Percentiles rank a stretch among this genome's conserved stretches.
Conservation (phyloP, 2,329 filamentous ascomycete species). For the Cladosporium velox region DNA sequence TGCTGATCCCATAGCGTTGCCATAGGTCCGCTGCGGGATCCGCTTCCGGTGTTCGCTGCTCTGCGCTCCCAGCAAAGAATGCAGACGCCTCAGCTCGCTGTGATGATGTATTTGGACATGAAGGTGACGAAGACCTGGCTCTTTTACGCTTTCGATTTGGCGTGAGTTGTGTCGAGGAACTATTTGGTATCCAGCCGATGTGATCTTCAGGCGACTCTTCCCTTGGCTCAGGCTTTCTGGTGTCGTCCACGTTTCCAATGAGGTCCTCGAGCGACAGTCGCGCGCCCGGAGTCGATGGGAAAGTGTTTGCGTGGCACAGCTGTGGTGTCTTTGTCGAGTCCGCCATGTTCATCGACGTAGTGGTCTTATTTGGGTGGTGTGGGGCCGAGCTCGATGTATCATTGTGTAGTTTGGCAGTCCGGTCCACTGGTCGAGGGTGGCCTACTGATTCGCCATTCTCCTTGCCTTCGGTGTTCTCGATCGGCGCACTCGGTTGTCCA, state of each 20-base stretch:
- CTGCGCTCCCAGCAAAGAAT: slow-evolving; percentile 29
- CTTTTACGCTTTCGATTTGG: slow-evolving; percentile 48
- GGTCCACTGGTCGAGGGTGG: not conserved
- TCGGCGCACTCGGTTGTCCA: slow-evolving; percentile 33
- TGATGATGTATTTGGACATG: slow-evolving; percentile 41
- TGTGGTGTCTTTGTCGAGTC: slow-evolving; percentile 27
- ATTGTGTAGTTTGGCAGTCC: slow-evolving; percentile 15
- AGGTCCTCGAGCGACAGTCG: slow-evolving; percentile 62
- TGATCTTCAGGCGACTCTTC: slow-evolving; percentile 61
- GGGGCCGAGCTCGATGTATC: slow-evolving; percentile 18
- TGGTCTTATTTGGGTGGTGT: slow-evolving; percentile 12
- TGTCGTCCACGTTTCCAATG: slow-evolving; percentile 62
- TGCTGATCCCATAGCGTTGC: slow-evolving; percentile 45
- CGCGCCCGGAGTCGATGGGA: slow-evolving; percentile 61
- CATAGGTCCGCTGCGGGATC: slow-evolving; percentile 52
- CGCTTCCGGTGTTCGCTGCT: slow-evolving; percentile 46
- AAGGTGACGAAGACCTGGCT: slow-evolving; percentile 49
- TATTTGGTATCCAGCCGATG: slow-evolving; percentile 59
- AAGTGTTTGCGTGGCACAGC: slow-evolving; percentile 37
- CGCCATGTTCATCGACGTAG: slow-evolving; percentile 3
- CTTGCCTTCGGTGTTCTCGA: slow-evolving; percentile 39
- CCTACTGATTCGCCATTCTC: slow-evolving; percentile 40
- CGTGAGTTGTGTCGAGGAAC: slow-evolving; percentile 45
- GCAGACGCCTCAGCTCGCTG: slow-evolving; percentile 41
- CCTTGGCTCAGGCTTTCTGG: slow-evolving; percentile 47